These are phyloP conservation scores for Lactifluus volemus DNA, from an alignment of 768 basidiomycete genomes.

Conservation along the genomic window DNA sequence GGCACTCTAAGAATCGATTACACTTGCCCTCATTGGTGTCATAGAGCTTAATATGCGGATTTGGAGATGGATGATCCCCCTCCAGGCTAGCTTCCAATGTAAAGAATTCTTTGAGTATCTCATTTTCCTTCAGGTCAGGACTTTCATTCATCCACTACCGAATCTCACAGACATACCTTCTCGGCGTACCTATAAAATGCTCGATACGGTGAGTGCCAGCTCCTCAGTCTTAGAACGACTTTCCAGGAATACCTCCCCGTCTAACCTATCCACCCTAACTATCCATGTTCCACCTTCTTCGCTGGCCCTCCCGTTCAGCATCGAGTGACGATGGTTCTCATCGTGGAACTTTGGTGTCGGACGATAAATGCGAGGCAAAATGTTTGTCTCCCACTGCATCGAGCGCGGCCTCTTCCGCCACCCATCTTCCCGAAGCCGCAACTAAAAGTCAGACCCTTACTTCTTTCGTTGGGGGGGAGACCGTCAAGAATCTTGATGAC, in stretches of 20 bases:
- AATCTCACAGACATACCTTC: neutral
- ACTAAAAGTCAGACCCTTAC: constrained; percentile 2
- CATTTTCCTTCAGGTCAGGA: constrained; percentile 3
- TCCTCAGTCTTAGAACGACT: neutral
- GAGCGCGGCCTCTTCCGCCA: constrained; percentile 5
- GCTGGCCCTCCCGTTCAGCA: constrained; percentile 12
- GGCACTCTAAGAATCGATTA: constrained; percentile 1
- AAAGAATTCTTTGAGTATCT: neutral
- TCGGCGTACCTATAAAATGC: constrained; percentile 14
- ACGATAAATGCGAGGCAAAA: neutral
- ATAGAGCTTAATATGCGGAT: constrained; percentile 7
- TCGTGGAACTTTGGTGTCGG: neutral
- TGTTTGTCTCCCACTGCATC: constrained; percentile 6
- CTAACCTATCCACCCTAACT: neutral
- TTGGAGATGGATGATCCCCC: constrained; percentile 9
- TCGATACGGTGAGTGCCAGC: neutral
- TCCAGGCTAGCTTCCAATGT: neutral
- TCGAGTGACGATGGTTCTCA: neutral
- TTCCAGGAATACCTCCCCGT: constrained; percentile 4
- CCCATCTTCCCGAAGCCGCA: constrained; percentile 10
- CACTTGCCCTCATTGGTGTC: constrained; percentile 13
- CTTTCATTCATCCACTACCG: neutral
- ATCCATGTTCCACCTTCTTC: constrained; percentile 8
- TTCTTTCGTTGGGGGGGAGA: neutral
- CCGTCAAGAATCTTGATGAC: neutral